These are phyloP conservation scores for Amauroascus niger DNA, from an alignment of 2,329 filamentous ascomycete genomes.

Conservation along the genomic window DNA sequence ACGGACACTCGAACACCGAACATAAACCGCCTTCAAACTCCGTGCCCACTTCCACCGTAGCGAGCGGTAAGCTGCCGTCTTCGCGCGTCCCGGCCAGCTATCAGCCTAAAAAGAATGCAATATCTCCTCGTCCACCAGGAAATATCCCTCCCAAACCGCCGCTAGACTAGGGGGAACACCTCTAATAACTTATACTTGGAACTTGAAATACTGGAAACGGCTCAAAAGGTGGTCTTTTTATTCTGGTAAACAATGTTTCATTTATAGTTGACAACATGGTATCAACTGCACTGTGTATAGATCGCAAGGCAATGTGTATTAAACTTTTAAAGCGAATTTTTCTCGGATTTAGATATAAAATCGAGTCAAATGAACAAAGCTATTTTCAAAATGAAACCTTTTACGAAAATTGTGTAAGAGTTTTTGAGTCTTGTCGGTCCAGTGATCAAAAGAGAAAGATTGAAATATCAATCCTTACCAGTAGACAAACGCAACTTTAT, in stretches of 20 bases:
- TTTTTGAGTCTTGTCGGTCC: too few relatives aligned
- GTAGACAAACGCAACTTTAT: too few relatives aligned
- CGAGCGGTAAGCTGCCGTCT: conserved; percentile 2
- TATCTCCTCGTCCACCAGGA: conserved; percentile 9
- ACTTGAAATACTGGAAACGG: background rate
- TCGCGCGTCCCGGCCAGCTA: conserved; percentile 13
- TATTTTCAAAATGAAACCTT: too few relatives aligned
- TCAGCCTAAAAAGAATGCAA: background rate
- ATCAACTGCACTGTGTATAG: too few relatives aligned
- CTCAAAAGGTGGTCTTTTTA: conserved; percentile 5
- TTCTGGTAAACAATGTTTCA: background rate
- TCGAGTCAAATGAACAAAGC: too few relatives aligned
- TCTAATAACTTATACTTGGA: background rate
- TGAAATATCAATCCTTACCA: too few relatives aligned
- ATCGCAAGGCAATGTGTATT: too few relatives aligned
- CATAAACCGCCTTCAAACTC: background rate
- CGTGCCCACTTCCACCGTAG: background rate
- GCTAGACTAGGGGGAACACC: background rate
- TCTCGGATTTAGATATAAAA: too few relatives aligned
- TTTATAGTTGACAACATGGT: too few relatives aligned
- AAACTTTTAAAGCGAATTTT: too few relatives aligned
- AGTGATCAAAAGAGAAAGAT: too few relatives aligned
- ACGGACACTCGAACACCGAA: background rate
- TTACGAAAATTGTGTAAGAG: too few relatives aligned
- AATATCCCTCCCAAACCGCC: conserved; percentile 9